Base-by-base conservation (phyloP, 1,284 basidiomycete genomes). In the Albatrellus sp. region DNA sequence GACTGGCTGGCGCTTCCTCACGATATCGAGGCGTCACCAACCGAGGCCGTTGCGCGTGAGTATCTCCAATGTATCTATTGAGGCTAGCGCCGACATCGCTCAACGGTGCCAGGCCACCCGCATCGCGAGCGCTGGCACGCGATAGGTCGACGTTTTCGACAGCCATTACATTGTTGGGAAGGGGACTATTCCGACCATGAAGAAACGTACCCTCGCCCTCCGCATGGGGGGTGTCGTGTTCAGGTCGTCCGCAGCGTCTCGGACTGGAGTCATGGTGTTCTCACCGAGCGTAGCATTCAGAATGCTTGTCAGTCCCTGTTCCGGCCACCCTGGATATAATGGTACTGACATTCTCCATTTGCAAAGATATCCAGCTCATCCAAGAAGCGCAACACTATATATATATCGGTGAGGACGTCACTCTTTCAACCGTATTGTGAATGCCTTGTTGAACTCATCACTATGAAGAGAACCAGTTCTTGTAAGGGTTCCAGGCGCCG, bases 201-300 rank as follows among this genome's bases (percentile, higher is more conserved):
- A 17, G 44, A 52, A 13, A 31, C 47, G 28, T 74, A 75, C 48
- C 52, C 60, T 2, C 60, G 58, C 5, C 61, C 68, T 0, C 64
- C 65, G 9, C 64, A 72, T 13, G 69, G 71, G 1, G 68, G 66
- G 8, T 81, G 80, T 53, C 67, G 67, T 19, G 81, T 90, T 13
- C 89, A 92, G 62, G 86, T 75, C 14, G 69, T 89, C 29, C 74
- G 90, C 43, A 90, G 86, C 50, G 83, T 90, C 13, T 79, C 72
- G 2, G 91, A 96, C 62, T 96, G 90, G 90, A 88, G 83, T 57
- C 88, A 91, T 57, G 91, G 91, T 14, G 84, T 90, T 17, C 67
- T 92, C 51, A 81, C 77, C 1, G 90, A 93, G 60, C 73, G 78
- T 51, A 87, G 82, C 60, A 86, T 93, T 46, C 90, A 92, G 63